These are phyloP conservation scores for Kazachstania taianensis DNA, from an alignment of 805 yeast genomes.

Conservation along the genomic window DNA sequence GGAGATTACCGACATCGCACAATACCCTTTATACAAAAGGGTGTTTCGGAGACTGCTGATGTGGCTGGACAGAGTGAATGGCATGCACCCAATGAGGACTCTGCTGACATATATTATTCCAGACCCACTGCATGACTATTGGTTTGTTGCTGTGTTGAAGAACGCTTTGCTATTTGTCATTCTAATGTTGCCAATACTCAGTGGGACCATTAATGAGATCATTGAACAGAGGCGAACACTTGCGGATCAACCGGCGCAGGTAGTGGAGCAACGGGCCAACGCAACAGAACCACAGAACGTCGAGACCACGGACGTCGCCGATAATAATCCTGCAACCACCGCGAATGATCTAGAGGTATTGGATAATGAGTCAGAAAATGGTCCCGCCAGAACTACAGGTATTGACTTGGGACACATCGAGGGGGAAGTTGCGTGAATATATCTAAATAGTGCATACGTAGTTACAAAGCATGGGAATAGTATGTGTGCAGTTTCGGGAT, in stretches of 20 bases:
- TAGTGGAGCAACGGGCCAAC: background rate
- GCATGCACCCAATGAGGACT: background rate
- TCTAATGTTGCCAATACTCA: conserved; percentile 15
- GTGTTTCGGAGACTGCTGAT: background rate
- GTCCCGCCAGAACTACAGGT: too few relatives aligned
- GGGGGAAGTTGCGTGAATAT: too few relatives aligned
- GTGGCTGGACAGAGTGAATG: background rate
- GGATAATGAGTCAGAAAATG: too few relatives aligned
- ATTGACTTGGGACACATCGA: too few relatives aligned
- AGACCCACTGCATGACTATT: conserved; percentile 13
- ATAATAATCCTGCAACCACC: background rate
- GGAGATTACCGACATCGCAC: background rate
- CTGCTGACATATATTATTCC: conserved; percentile 16
- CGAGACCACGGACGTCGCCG: background rate
- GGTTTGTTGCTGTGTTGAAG: conserved; percentile 13
- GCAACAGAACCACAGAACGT: background rate
- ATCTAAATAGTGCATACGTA: too few relatives aligned
- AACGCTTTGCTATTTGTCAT: conserved; percentile 17
- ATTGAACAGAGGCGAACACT: conserved; percentile 1
- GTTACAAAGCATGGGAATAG: too few relatives aligned
- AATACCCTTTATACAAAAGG: conserved; percentile 2
- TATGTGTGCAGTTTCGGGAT: too few relatives aligned
- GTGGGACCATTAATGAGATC: conserved; percentile 9
- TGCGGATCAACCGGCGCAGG: background rate
- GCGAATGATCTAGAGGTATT: too few relatives aligned